Evolutionary conservation across 768 basidiomycete species (phyloP).

Genomic region (Psilocybe subaeruginosa): DNA sequence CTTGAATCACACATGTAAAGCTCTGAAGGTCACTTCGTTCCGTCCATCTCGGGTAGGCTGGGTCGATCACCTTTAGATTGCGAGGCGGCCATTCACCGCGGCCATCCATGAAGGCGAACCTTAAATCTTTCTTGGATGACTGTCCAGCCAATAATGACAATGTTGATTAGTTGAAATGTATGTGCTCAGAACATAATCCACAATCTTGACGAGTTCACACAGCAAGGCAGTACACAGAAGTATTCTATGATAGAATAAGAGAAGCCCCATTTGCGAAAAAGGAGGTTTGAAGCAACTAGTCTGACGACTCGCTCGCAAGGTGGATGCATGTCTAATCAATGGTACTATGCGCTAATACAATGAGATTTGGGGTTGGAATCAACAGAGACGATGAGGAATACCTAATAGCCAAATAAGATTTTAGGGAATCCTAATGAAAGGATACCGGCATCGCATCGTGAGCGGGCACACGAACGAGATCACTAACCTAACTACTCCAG

Average conservation of each 20-base stretch:
- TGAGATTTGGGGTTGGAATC: conserved; percentile 13
- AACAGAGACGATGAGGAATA: conserved; percentile 19
- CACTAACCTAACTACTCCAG: conserved; percentile 25
- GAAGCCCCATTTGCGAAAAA: too few relatives aligned
- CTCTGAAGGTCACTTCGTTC: neutral
- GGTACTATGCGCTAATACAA: neutral
- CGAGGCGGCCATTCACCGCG: neutral
- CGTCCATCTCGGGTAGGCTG: conserved; percentile 25
- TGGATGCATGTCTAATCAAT: conserved; percentile 5
- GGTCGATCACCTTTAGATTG: conserved; percentile 20
- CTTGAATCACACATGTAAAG: neutral
- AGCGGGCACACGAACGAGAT: conserved; percentile 16
- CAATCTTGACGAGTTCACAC: too few relatives aligned
- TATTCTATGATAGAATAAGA: too few relatives aligned
- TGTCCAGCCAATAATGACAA: too few relatives aligned
- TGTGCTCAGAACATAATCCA: too few relatives aligned
- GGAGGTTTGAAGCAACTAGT: too few relatives aligned
- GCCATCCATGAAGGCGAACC: conserved; percentile 1
- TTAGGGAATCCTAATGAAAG: conserved; percentile 20
- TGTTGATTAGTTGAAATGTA: too few relatives aligned
- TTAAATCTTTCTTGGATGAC: conserved; percentile 4
- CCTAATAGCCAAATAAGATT: conserved; percentile 29
- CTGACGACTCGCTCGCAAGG: conserved; percentile 14
- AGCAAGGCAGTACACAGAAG: too few relatives aligned
- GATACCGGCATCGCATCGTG: conserved; percentile 24